Conservation (phyloP, 2,329 filamentous ascomycete genomes). For the Lithohypha guttulata region DNA sequence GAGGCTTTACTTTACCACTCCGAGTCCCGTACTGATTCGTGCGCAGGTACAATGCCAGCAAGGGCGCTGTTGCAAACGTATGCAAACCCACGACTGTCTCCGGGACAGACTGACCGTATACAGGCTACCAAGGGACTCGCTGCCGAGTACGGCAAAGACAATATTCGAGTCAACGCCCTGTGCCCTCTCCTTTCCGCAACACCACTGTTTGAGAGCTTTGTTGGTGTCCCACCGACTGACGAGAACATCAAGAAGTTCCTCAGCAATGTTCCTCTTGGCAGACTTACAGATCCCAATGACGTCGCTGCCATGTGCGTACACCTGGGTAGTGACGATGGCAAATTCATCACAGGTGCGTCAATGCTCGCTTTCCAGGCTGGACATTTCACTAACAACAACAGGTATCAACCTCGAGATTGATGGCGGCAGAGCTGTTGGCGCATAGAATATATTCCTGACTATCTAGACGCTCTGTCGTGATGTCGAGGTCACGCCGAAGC, state of each 20-base stretch:
- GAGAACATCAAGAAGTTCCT: slow-evolving; percentile 37
- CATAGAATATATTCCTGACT: no score
- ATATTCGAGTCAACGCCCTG: slow-evolving; percentile 40
- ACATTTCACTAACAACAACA: not conserved
- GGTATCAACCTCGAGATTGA: slow-evolving; percentile 8
- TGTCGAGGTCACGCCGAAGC: no score
- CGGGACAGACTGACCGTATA: not conserved
- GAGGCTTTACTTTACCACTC: slow-evolving; percentile 17
- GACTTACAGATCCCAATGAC: slow-evolving; percentile 42
- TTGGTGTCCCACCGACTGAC: slow-evolving; percentile 34
- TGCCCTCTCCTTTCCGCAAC: slow-evolving; percentile 59
- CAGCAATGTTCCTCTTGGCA: slow-evolving; percentile 34
- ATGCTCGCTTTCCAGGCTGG: not conserved
- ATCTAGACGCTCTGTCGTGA: no score
- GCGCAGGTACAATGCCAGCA: slow-evolving; percentile 28
- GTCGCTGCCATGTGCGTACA: slow-evolving; percentile 61
- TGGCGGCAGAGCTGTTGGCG: slow-evolving; percentile 8
- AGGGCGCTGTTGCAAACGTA: slow-evolving; percentile 36
- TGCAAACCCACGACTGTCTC: slow-evolving; percentile 9
- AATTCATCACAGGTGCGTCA: slow-evolving; percentile 6
- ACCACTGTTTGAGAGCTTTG: slow-evolving; percentile 41
- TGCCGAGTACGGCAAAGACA: slow-evolving; percentile 38
- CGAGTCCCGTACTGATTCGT: not conserved
- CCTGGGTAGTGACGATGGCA: slow-evolving; percentile 32
- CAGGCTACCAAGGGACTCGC: slow-evolving; percentile 48